A percentile compares a stretch with the other conserved stretches of the same genome.
Evolutionary conservation across 1,284 basidiomycete species (phyloP).

Genomic region (Ustilago trichophora): DNA sequence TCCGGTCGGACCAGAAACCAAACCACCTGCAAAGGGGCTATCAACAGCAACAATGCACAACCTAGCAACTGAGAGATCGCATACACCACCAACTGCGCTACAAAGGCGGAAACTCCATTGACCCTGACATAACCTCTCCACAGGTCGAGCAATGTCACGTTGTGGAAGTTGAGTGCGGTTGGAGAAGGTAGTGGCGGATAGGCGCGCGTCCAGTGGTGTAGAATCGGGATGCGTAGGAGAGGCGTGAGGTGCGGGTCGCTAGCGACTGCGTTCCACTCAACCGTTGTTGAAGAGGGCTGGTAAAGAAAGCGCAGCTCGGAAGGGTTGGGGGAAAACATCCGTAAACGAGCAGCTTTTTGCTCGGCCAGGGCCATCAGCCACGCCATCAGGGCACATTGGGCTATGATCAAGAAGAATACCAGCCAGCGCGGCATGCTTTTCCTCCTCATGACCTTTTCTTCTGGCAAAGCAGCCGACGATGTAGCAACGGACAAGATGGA

Average conservation of each 20-base stretch:
- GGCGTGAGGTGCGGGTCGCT: constrained; percentile 17
- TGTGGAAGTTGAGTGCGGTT: background rate
- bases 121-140: constrained; percentile 7
- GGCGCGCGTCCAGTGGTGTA: too few relatives aligned
- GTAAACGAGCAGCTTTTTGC: constrained; percentile 17
- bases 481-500: too few relatives aligned
- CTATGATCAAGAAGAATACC: background rate
- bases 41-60: constrained; percentile 1
- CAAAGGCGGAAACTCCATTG: constrained; percentile 3
- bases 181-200: constrained; percentile 20
- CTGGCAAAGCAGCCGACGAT: background rate
- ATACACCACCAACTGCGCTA: constrained; percentile 8
- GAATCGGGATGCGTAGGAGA: constrained; percentile 5
- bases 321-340: constrained; percentile 10
- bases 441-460: background rate
- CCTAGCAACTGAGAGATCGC: background rate
- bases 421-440: background rate
- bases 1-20: constrained; percentile 3
- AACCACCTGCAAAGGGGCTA: constrained; percentile 28
- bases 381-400: constrained; percentile 20
- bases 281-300: too few relatives aligned
- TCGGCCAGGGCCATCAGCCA: constrained; percentile 15
- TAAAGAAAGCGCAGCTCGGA: background rate
- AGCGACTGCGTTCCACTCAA: constrained; percentile 18
- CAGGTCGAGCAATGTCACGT: background rate